Percentiles rank a stretch among this genome's conserved stretches.
These are phyloP conservation scores for Aspergillus spinulosporus DNA, from an alignment of 2,329 filamentous ascomycete species.

Conservation along the genomic window DNA sequence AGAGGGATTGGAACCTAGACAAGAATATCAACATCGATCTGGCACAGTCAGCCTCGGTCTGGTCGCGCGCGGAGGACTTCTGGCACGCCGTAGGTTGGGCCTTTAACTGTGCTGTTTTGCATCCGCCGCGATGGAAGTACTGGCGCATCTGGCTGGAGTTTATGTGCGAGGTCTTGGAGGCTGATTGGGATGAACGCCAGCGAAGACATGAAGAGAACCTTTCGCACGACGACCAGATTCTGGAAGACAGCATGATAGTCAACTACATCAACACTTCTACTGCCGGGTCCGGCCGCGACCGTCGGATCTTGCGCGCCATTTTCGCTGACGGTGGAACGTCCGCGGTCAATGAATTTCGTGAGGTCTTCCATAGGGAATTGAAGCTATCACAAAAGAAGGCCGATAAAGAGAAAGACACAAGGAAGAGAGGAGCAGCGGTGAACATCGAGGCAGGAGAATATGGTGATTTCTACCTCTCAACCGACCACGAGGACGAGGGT, in stretches of 20 bases:
- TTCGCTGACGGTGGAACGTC: constrained; percentile 47
- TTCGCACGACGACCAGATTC: constrained; percentile 16
- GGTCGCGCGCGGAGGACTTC: constrained; percentile 77
- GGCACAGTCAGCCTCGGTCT: constrained; percentile 67
- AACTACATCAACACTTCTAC: constrained; percentile 41
- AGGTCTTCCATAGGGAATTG: constrained; percentile 49
- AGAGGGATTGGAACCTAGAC: constrained; percentile 56
- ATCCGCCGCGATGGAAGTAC: constrained; percentile 73
- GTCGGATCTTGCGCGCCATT: constrained; percentile 48
- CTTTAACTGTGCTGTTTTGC: constrained; percentile 78
- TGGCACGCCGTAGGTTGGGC: constrained; percentile 90
- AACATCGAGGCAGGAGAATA: constrained; percentile 49
- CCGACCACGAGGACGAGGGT: constrained; percentile 39
- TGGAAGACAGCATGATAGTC: constrained; percentile 45
- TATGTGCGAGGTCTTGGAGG: constrained; percentile 55
- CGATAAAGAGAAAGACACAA: constrained; percentile 29
- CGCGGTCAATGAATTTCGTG: constrained; percentile 44
- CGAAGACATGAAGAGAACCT: constrained; percentile 17
- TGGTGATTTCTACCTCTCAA: constrained; percentile 45
- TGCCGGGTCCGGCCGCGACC: constrained; percentile 35
- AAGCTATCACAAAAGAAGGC: constrained; percentile 27
- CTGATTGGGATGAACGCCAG: constrained; percentile 44
- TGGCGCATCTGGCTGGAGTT: constrained; percentile 81
- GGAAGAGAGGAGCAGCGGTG: constrained; percentile 44
- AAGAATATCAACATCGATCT: constrained; percentile 41